Base-by-base conservation (phyloP, 202 grass and related monocot genomes). In the Zizania palustris region DNA sequence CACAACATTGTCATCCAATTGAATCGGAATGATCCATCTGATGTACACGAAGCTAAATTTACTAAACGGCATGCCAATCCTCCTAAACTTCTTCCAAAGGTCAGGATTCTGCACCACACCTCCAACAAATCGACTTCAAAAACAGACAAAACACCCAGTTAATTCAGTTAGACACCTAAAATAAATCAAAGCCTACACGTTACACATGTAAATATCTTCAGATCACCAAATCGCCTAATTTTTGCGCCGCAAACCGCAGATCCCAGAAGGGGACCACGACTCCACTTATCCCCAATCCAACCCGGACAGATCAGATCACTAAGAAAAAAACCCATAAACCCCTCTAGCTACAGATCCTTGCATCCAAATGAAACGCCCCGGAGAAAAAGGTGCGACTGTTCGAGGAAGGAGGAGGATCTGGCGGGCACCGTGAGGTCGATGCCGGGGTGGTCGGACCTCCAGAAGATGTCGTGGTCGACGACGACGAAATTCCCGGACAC, bases 401-500 rank as follows among this genome's bases (percentile, higher is more conserved):
- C n/a, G 8, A 9, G 4, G 36, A 18, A 59, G 18, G 19, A 14
- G 33, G 46, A 8, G 69, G 65, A 84, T 80, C 71, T 65, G 65
- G 3, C 0, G 6, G 36, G 79, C 77, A 99, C 96, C 60, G 77
- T 79, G 78, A 99, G 86, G 81, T 99, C 96, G 83, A 99, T 90
- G 75, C 96, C 96, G 42, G 96, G 96, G 82, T 99, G 96, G 76
- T 99, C 96, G 54, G 96, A 92, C 59, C 87, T 77, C 96, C 96
- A 99, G 83, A 99, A 99, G 74, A 99, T 92, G 67, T 99, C 96
- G 72, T 99, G 96, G 80, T 99, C 96, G 54, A 99, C 87, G 63
- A 99, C 96, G 71, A 99, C 96, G 89, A 99, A 99, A 76, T 99
- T 99, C 10, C 96, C 96, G 5, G 96, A 87, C 67, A 99, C 85